phyloP scores from a whole-genome alignment of 2,329 filamentous ascomycete species.

The Aaosphaeria arxii region DNA sequence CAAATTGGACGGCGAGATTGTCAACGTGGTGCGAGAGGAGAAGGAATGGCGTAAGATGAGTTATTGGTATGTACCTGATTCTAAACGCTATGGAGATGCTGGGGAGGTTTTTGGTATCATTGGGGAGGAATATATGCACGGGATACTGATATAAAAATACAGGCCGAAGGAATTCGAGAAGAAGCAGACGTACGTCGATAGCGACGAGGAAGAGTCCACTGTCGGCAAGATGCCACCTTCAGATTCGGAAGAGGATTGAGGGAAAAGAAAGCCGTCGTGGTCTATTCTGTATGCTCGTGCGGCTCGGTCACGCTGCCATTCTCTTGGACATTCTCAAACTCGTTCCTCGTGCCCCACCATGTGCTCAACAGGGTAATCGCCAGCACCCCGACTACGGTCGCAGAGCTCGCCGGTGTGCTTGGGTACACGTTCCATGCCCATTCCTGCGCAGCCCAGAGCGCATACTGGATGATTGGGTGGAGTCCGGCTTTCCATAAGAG shows the following conservation, averaged over 20 bases:
- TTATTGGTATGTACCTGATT: conserved; percentile 63
- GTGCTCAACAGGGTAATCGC: conserved; percentile 62
- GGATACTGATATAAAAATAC: conserved; percentile 17
- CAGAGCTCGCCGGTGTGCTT: conserved; percentile 66
- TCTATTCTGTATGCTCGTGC: conserved; percentile 26
- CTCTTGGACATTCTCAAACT: conserved; percentile 35
- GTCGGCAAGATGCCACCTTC: conserved; percentile 83
- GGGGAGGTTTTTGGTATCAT: background rate
- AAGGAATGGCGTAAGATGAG: conserved; percentile 84
- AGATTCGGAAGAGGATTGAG: conserved; percentile 65
- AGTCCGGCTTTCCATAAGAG: conserved; percentile 76
- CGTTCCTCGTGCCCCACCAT: conserved; percentile 55
- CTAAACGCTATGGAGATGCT: background rate
- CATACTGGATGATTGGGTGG: conserved; percentile 65
- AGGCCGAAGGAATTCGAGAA: conserved; percentile 82
- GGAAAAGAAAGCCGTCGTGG: background rate
- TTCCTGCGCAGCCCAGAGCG: conserved; percentile 75
- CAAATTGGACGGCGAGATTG: conserved; percentile 81
- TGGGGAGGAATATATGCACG: conserved; percentile 3
- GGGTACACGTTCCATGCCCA: conserved; percentile 94
- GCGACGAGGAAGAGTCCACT: conserved; percentile 73
- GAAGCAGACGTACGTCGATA: conserved; percentile 57
- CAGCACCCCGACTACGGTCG: conserved; percentile 68
- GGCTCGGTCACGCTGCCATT: conserved; percentile 5
- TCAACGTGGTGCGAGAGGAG: conserved; percentile 90